phyloP scores from a whole-genome alignment of 2,329 filamentous ascomycete species.

The Geosmithia putterillii region DNA sequence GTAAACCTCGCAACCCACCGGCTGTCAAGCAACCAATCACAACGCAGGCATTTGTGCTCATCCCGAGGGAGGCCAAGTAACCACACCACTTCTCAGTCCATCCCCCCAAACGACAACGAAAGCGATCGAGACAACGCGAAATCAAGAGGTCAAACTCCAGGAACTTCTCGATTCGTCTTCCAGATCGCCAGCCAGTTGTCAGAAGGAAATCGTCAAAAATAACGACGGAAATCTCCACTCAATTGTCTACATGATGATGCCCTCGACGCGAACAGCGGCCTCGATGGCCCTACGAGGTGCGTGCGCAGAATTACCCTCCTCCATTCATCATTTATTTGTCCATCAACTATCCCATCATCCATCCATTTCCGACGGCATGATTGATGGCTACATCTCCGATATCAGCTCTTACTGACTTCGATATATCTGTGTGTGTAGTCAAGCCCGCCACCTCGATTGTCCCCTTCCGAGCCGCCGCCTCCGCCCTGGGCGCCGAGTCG shows the following conservation, averaged over 20 bases:
- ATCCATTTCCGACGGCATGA: not conserved
- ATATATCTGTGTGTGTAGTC: conserved; percentile 42
- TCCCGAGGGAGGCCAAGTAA: conserved; percentile 14
- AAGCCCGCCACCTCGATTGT: conserved; percentile 53
- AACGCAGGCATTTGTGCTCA: conserved; percentile 11
- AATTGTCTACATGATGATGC: conserved; percentile 26
- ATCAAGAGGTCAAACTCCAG: not conserved
- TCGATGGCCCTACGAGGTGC: conserved; percentile 40
- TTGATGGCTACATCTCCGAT: not conserved
- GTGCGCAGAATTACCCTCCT: conserved; percentile 6
- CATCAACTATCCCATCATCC: not conserved
- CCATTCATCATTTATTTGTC: not conserved
- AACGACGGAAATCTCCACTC: not conserved
- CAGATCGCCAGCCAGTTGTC: not conserved
- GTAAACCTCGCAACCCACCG: conserved; percentile 13
- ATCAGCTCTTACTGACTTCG: conserved; percentile 3
- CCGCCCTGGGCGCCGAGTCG: conserved; percentile 30
- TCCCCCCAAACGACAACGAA: conserved; percentile 13
- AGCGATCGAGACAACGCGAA: not conserved
- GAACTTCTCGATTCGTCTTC: not conserved
- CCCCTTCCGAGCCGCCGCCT: conserved; percentile 50
- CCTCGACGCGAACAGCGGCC: conserved; percentile 36
- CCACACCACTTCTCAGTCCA: conserved; percentile 3
- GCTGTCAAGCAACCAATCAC: conserved; percentile 15
- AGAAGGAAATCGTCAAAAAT: not conserved